Percentiles rank a stretch among this genome's conserved stretches.
phyloP scores from a whole-genome alignment of 1,139 yeast species.

The Candida pseudocylindracea region DNA sequence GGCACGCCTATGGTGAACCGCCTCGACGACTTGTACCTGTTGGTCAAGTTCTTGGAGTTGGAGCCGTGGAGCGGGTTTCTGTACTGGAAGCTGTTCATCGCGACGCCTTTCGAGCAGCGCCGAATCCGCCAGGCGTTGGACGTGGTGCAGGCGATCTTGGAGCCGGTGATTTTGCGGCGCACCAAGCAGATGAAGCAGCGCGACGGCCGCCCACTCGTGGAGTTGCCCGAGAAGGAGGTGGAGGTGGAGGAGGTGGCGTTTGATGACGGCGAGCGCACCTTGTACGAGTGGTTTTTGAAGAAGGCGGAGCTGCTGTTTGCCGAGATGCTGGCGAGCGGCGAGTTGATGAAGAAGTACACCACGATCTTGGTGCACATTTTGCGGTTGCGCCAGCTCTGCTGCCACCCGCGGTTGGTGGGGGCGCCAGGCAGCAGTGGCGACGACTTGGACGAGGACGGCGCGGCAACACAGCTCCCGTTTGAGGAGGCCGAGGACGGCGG shows the following conservation, averaged over 20 bases:
- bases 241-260: constrained; percentile 44
- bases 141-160: constrained; percentile 65
- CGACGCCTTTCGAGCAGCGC: constrained; percentile 60
- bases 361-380: constrained; percentile 68
- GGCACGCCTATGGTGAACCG: constrained; percentile 91
- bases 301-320: constrained; percentile 47
- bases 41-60: constrained; percentile 49
- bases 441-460: constrained; percentile 14
- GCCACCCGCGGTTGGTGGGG: constrained; percentile 51
- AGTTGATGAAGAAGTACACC: constrained; percentile 51
- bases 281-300: constrained; percentile 51
- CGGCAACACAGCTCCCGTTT: too few relatives aligned
- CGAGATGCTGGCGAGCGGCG: constrained; percentile 42
- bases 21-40: constrained; percentile 66
- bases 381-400: constrained; percentile 71
- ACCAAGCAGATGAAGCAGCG: constrained; percentile 67
- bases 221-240: constrained; percentile 57
- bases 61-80: constrained; percentile 84
- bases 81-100: constrained; percentile 78
- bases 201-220: constrained; percentile 58
- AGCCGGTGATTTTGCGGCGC: constrained; percentile 65
- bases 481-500: constrained; percentile 5
- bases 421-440: constrained; percentile 6
- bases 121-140: constrained; percentile 55
- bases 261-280: constrained; percentile 36